Conservation (phyloP, 2,329 filamentous ascomycete genomes). For the Xylariaceae sp. region DNA sequence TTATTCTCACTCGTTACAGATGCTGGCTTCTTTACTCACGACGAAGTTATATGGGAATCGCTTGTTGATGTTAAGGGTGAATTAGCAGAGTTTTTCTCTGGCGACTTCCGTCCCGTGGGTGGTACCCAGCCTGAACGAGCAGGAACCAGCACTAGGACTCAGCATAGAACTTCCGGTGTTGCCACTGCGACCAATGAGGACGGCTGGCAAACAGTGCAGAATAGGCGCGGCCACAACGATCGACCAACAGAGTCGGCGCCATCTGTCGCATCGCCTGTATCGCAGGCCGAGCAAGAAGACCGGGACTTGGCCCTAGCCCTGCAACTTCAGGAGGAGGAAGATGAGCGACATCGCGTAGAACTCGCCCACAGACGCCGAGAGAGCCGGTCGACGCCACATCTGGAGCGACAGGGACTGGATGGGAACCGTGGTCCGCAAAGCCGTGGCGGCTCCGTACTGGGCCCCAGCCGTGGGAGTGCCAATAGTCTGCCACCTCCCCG, state of each 20-base stretch:
- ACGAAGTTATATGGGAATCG: slow-evolving; percentile 94
- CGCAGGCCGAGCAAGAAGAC: slow-evolving; percentile 65
- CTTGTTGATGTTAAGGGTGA: slow-evolving; percentile 83
- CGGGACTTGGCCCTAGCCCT: slow-evolving; percentile 82
- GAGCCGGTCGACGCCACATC: slow-evolving; percentile 64
- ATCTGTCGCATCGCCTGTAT: slow-evolving; percentile 33
- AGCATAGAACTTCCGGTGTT: slow-evolving; percentile 21
- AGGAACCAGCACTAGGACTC: slow-evolving; percentile 10
- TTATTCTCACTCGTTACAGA: slow-evolving; percentile 87
- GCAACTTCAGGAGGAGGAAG: slow-evolving; percentile 92
- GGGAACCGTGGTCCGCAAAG: slow-evolving; percentile 20
- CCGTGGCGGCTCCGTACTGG: slow-evolving; percentile 23
- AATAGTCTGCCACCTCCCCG: slow-evolving; percentile 25
- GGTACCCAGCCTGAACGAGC: slow-evolving; percentile 38
- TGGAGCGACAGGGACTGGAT: slow-evolving; percentile 56
- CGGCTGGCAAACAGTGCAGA: slow-evolving; percentile 53
- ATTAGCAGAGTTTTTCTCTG: slow-evolving; percentile 76
- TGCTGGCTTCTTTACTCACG: slow-evolving; percentile 78
- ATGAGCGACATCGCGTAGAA: slow-evolving; percentile 63
- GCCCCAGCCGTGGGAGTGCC: slow-evolving; percentile 17
- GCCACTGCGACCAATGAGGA: slow-evolving; percentile 31
- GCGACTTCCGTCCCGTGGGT: slow-evolving; percentile 83
- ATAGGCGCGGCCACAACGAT: slow-evolving; percentile 29
- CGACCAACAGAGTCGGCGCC: slow-evolving; percentile 17
- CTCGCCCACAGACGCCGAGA: slow-evolving; percentile 61